A percentile compares a stretch with the other conserved stretches of the same genome.
These are phyloP conservation scores for Breynia disticha DNA, from an alignment of 441 rosid genomes.

Conservation along the genomic window DNA sequence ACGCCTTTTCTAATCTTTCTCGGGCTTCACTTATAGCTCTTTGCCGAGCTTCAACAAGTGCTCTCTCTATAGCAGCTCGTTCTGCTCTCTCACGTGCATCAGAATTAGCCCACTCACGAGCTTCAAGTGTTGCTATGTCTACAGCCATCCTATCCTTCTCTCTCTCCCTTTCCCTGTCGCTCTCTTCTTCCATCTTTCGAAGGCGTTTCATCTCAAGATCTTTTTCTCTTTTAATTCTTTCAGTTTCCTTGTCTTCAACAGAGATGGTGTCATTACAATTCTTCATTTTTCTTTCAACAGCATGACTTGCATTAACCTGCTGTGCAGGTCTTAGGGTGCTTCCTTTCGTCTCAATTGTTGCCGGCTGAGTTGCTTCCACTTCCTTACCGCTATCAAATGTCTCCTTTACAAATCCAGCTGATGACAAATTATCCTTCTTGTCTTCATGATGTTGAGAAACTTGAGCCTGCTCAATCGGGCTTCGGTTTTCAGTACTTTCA, in stretches of 20 bases:
- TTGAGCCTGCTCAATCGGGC: constrained; percentile 19
- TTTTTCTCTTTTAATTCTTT: constrained; percentile 50
- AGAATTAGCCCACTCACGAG: constrained; percentile 35
- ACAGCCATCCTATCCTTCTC: constrained; percentile 93
- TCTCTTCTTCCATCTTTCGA: constrained; percentile 72
- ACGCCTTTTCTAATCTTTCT: constrained; percentile 49
- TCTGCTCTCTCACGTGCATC: constrained; percentile 50
- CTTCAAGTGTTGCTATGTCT: constrained; percentile 46
- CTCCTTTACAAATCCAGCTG: constrained; percentile 31
- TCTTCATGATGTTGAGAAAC: constrained; percentile 23
- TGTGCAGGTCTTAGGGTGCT: constrained; percentile 23
- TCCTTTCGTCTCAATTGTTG: constrained; percentile 20
- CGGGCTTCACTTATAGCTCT: constrained; percentile 77
- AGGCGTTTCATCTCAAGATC: constrained; percentile 52
- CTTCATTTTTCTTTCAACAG: constrained; percentile 31
- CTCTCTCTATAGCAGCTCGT: constrained; percentile 51
- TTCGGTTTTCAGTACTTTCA: constrained; percentile 25
- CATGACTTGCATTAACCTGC: constrained; percentile 19
- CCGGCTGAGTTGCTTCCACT: constrained; percentile 22
- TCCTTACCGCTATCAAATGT: constrained; percentile 25
- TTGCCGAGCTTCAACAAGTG: constrained; percentile 35
- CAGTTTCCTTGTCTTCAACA: constrained; percentile 41
- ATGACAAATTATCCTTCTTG: constrained; percentile 23
- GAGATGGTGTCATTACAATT: constrained; percentile 17
- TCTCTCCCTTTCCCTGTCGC: constrained; percentile 85